phyloP scores from a whole-genome alignment of 805 yeast species.

The Ogataea polymorpha region DNA sequence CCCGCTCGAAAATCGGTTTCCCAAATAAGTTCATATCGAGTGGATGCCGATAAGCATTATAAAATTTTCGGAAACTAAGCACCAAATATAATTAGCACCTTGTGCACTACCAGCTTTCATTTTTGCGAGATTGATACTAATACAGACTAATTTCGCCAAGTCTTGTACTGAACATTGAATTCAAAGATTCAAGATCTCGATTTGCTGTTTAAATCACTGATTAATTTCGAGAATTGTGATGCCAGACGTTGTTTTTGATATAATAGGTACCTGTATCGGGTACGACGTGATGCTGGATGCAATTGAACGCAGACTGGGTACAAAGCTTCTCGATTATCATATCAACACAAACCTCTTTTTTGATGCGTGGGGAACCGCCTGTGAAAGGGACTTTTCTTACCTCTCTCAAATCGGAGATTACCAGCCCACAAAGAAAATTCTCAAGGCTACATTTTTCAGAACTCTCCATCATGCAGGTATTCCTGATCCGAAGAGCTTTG shows the following conservation, averaged over 20 bases:
- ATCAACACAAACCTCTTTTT: constrained; percentile 18
- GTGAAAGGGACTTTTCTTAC: constrained; percentile 74
- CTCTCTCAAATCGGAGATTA: constrained; percentile 27
- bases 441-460: constrained; percentile 28
- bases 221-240: constrained; percentile 3
- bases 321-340: constrained; percentile 12
- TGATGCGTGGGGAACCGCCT: constrained; percentile 43
- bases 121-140: too few relatives aligned
- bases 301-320: constrained; percentile 22
- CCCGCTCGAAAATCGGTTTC: too few relatives aligned
- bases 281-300: constrained; percentile 25
- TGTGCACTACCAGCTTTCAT: too few relatives aligned
- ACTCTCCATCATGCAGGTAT: constrained; percentile 28
- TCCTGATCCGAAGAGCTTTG: constrained; percentile 26
- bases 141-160: too few relatives aligned
- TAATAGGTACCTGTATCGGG: constrained; percentile 27
- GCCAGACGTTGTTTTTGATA: constrained; percentile 30
- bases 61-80: too few relatives aligned
- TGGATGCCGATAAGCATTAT: too few relatives aligned
- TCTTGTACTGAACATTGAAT: too few relatives aligned
- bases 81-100: too few relatives aligned
- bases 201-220: too few relatives aligned
- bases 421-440: constrained; percentile 25
- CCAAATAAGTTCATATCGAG: too few relatives aligned
- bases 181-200: too few relatives aligned